Evolutionary conservation across 257 asterid species (phyloP).

Genomic region (Cruciata laevipes): DNA sequence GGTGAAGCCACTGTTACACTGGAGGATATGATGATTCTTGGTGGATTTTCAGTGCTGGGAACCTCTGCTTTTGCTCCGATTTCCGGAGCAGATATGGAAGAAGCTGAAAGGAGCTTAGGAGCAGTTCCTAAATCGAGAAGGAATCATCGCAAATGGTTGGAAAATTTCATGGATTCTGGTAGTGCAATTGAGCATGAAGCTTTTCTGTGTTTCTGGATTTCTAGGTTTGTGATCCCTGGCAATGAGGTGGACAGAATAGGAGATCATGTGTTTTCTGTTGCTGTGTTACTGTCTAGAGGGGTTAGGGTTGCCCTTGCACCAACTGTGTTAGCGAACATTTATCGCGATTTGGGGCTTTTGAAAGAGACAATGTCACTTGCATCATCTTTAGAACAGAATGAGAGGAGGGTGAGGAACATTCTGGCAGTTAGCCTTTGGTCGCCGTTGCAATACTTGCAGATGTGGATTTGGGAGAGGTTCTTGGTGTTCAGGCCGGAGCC

Average conservation of each 20-base stretch:
- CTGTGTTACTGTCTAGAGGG: conserved; percentile 34
- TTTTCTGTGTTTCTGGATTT: conserved; percentile 37
- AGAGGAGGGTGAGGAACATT: conserved; percentile 1
- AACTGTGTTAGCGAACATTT: conserved; percentile 31
- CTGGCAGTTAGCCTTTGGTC: conserved; percentile 23
- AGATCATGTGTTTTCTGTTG: conserved; percentile 19
- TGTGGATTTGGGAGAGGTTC: conserved; percentile 51
- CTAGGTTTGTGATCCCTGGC: conserved; percentile 34
- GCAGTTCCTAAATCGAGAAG: not conserved
- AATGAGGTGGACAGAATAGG: conserved; percentile 14
- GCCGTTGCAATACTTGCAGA: conserved; percentile 29
- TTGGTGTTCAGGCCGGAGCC: conserved; percentile 21
- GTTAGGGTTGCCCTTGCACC: conserved; percentile 36
- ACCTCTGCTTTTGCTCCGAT: conserved; percentile 16
- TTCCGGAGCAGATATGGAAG: conserved; percentile 4
- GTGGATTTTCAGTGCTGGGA: conserved; percentile 37
- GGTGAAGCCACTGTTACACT: conserved; percentile 43
- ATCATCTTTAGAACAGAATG: too few species aligned
- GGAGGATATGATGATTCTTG: conserved; percentile 37
- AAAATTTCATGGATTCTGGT: conserved; percentile 20
- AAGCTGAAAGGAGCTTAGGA: conserved; percentile 8
- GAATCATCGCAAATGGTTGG: conserved; percentile 24
- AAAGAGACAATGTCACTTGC: conserved; percentile 23
- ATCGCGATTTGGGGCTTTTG: conserved; percentile 32
- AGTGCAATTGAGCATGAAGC: conserved; percentile 33